phyloP scores from a whole-genome alignment of 371 early-diverging fungal species.

The Saksenaea oblongispora region DNA sequence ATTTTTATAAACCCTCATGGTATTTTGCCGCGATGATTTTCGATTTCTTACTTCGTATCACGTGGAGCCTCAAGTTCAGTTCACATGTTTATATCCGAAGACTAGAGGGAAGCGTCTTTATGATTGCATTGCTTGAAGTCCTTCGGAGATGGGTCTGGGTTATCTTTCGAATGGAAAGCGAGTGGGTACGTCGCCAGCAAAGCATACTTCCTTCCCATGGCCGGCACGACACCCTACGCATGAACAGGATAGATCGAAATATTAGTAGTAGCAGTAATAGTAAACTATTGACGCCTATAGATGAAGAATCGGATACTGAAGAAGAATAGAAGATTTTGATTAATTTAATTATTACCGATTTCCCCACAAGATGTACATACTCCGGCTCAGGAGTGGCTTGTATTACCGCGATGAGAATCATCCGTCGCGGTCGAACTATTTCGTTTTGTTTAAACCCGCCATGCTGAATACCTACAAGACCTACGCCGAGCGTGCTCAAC shows the following conservation, averaged over 20 bases:
- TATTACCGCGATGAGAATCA: neutral
- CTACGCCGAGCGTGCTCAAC: constrained; percentile 56
- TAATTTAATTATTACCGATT: neutral
- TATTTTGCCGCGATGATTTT: constrained; percentile 77
- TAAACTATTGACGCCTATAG: constrained; percentile 7
- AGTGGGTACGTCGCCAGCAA: constrained; percentile 62
- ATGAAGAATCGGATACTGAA: constrained; percentile 1
- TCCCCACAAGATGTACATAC: neutral
- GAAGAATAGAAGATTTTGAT: neutral
- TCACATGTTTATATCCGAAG: constrained; percentile 69
- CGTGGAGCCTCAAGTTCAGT: constrained; percentile 84
- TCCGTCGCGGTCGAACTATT: neutral
- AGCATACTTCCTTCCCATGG: constrained; percentile 24
- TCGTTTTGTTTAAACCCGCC: neutral
- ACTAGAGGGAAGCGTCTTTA: constrained; percentile 71
- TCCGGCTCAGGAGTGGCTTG: constrained; percentile 4
- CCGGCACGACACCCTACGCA: constrained; percentile 12
- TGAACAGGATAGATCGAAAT: constrained; percentile 19
- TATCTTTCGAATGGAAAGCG: constrained; percentile 83
- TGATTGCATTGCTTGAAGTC: constrained; percentile 80
- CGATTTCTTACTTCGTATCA: constrained; percentile 80
- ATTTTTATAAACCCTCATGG: constrained; percentile 58
- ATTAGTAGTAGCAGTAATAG: neutral
- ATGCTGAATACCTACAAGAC: constrained; percentile 46
- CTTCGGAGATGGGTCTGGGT: constrained; percentile 91